Conservation (phyloP, 176 grass and related monocot genomes). For the Musa acuminata region DNA sequence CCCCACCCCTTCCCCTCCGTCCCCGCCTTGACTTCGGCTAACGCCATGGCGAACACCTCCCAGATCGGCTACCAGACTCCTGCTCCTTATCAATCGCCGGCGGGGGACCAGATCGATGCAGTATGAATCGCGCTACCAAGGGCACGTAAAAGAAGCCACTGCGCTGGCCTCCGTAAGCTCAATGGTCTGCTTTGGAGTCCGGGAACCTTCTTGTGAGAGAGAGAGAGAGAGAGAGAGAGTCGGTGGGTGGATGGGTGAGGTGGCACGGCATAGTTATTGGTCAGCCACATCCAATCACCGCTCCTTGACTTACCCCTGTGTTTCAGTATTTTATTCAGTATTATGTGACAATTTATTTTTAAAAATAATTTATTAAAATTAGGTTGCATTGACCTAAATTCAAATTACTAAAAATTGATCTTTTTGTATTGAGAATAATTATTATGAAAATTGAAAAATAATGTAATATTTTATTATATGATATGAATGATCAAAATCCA, state of each 20-base stretch:
- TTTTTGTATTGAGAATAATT: too few relatives aligned
- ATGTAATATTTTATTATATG: too few relatives aligned
- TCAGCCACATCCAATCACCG: too few relatives aligned
- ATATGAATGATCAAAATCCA: too few relatives aligned
- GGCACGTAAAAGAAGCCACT: not conserved
- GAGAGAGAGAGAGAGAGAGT: not conserved
- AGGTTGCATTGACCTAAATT: too few relatives aligned
- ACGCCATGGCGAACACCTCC: conserved; percentile 2
- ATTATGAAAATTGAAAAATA: too few relatives aligned
- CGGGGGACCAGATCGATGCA: not conserved
- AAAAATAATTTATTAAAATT: too few relatives aligned
- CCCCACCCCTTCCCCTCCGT: conserved; percentile 3
- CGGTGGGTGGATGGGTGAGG: not conserved
- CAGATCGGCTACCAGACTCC: not conserved
- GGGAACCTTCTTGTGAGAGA: not conserved
- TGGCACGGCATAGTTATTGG: too few relatives aligned
- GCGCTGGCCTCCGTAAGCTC: not conserved
- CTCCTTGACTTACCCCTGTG: too few relatives aligned
- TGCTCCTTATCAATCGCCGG: not conserved
- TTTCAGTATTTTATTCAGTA: too few relatives aligned
- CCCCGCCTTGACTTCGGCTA: not conserved
- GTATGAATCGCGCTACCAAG: not conserved
- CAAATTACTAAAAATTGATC: too few relatives aligned
- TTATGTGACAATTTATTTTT: too few relatives aligned
- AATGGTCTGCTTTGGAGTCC: not conserved